Percentiles rank a stretch among this genome's conserved stretches.
phyloP scores from a whole-genome alignment of 2,329 filamentous ascomycete species.

The Colletotrichum lindemuthianum region DNA sequence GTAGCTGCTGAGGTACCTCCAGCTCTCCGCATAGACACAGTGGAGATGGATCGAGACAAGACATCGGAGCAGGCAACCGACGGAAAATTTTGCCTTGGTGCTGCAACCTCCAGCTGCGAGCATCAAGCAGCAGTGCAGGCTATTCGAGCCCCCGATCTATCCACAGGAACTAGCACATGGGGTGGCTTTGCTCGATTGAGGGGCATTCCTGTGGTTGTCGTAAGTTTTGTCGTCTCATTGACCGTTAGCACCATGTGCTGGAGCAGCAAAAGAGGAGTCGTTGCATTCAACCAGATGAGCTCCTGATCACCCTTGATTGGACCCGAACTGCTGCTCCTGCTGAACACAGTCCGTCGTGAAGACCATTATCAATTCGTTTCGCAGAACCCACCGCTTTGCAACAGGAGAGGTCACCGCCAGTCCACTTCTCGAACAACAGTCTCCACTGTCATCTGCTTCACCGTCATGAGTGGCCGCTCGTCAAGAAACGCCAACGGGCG shows the following conservation, averaged over 20 bases:
- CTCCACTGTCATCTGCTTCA: not conserved
- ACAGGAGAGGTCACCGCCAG: conserved; percentile 10
- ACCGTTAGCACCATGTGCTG: not conserved
- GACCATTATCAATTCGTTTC: no score
- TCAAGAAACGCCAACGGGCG: no score
- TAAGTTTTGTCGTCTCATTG: conserved; percentile 22
- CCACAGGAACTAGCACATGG: conserved; percentile 8
- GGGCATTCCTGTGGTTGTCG: conserved; percentile 1
- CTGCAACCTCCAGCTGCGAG: conserved; percentile 11
- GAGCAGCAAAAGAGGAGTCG: not conserved
- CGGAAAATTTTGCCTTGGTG: conserved; percentile 27
- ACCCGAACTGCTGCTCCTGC: not conserved
- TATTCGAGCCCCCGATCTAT: not conserved
- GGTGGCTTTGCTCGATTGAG: not conserved
- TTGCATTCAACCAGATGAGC: not conserved
- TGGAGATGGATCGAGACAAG: conserved; percentile 1
- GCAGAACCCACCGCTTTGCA: conserved; percentile 5
- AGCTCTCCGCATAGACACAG: no score
- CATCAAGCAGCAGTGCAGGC: not conserved
- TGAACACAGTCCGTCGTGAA: not conserved
- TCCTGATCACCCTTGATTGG: not conserved
- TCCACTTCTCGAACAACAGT: conserved; percentile 14
- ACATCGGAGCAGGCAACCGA: conserved; percentile 19
- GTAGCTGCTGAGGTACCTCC: no score
- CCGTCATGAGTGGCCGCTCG: not conserved